These are phyloP conservation scores for Digitaria exilis DNA, from an alignment of 202 grass and related monocot species.

Conservation along the genomic window DNA sequence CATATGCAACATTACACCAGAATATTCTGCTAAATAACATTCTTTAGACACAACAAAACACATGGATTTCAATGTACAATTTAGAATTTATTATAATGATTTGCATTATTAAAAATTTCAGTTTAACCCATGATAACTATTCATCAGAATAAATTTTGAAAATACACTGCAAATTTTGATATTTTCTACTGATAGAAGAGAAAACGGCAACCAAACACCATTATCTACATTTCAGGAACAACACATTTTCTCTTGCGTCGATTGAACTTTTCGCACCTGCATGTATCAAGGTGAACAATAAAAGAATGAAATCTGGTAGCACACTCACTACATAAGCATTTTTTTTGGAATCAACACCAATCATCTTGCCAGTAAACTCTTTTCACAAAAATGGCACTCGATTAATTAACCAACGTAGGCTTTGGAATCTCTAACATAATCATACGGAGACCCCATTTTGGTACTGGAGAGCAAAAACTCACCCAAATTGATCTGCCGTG, in stretches of 20 bases:
- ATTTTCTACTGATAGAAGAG: neutral
- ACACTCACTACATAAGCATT: neutral
- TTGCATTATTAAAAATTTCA: neutral
- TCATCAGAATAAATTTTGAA: neutral
- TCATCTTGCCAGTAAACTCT: neutral
- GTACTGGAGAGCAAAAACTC: neutral
- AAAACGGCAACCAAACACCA: neutral
- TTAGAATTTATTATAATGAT: neutral
- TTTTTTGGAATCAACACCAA: neutral
- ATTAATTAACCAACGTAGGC: neutral
- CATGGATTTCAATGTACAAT: neutral
- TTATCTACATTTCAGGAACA: neutral
- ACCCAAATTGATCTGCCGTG: conserved; percentile 83
- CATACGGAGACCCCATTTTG: neutral
- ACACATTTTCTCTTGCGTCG: neutral
- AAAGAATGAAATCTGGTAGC: neutral
- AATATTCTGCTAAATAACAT: neutral
- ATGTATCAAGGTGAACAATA: neutral
- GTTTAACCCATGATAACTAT: neutral
- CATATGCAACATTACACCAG: neutral
- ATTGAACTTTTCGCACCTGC: neutral
- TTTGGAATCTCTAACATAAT: neutral
- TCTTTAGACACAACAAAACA: neutral
- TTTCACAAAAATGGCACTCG: neutral
- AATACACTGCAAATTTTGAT: neutral